Base-by-base conservation (phyloP, 768 basidiomycete species). In the Xerocomellus chrysenteron region DNA sequence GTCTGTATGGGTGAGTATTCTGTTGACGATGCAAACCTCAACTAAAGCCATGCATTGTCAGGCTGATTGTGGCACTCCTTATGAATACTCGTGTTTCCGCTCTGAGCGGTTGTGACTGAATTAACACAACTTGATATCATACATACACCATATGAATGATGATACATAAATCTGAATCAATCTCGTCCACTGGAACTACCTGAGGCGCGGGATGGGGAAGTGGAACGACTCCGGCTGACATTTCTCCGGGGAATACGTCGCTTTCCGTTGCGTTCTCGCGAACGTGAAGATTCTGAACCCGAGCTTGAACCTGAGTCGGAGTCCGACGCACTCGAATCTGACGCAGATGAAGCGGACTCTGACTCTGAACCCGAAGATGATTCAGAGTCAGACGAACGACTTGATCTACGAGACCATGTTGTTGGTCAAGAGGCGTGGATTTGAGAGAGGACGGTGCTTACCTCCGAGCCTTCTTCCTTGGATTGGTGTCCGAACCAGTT, bases 1-100 rank as follows among this genome's bases (percentile, higher is more conserved):
- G 94, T 37, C 73, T 96, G 53, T 94, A 92, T 66, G 92, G 90
- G 86, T 88, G 67, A 60, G 85, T 74, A 36, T 5, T 40, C 21
- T 41, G 16, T 57, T 30, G 21, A 26, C 36, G 16, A 14, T 48
- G 16, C n/a, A 4, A 47, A 51, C 35, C 37, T 30, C 24, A 37
- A 37, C 58, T 16, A 33, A 48, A 30, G 12, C 3, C 2, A n/a
- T n/a, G 6, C 35, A 16, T 36, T 48, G 16, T 21, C 56, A 88
- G 89, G 36, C 79, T 91, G 48, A 91, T 97, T 61, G 92, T 97
- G 49, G 92, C 92, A 9, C 79, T 97, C 32, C 90, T 97, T 46
- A 89, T 97, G 85, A 94, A 97, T 74, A 90, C 92, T 11, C 81
- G 78, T 68, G 87, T 86, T 1, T 78, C 80, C 12, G 76, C 78